Percentiles rank a stretch among this genome's conserved stretches.
phyloP scores from a whole-genome alignment of 139 green algal species.

The Chlorella sp. region DNA sequence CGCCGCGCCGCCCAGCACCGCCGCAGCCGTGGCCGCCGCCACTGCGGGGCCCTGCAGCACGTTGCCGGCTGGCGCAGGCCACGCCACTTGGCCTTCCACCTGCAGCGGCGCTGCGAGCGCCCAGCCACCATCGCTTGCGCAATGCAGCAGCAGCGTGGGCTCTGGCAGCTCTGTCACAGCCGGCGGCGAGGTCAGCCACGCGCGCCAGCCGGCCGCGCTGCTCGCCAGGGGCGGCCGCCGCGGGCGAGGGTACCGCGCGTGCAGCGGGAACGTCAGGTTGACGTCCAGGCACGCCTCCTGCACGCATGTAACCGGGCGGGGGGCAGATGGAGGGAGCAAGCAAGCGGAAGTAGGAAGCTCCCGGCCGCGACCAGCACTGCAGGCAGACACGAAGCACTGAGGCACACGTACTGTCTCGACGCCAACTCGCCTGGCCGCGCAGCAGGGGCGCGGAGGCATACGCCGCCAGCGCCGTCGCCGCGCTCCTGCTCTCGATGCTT shows the following conservation, averaged over 20 bases:
- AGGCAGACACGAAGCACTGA: not conserved
- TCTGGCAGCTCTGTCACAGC: not conserved
- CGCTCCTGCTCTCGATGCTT: constrained; percentile 28
- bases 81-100: not conserved
- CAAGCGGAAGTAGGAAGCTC: not conserved
- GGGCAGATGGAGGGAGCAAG: not conserved
- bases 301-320: not conserved
- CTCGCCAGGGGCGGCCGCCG: not conserved
- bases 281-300: not conserved
- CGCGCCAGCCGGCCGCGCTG: not conserved
- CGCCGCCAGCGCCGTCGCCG: constrained; percentile 15
- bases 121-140: not conserved
- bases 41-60: not conserved
- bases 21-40: constrained; percentile 1
- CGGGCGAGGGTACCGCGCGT: constrained; percentile 24
- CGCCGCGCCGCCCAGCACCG: not conserved
- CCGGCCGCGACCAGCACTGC: not conserved
- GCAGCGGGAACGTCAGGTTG: constrained; percentile 6
- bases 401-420: not conserved
- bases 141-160: constrained; percentile 13
- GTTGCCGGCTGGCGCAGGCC: constrained; percentile 16
- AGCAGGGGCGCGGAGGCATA: not conserved
- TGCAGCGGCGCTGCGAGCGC: not conserved
- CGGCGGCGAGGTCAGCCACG: not conserved
- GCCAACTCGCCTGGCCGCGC: not conserved